Conservation (phyloP, 2,329 filamentous ascomycete species). For the Epichloe gansuensis region DNA sequence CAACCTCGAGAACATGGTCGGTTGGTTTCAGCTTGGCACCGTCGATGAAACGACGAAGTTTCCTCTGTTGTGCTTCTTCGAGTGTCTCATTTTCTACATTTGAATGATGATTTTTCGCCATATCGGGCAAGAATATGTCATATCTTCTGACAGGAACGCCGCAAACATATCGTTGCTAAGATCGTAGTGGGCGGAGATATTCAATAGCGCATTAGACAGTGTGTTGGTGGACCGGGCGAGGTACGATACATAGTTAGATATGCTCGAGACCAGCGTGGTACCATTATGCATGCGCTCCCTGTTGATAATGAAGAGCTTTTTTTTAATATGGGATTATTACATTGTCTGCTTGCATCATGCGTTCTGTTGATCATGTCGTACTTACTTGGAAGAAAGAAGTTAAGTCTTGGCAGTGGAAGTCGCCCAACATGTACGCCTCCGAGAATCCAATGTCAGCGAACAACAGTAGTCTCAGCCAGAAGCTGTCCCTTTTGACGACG, state of each 20-base stretch:
- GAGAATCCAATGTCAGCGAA: slow-evolving; percentile 68
- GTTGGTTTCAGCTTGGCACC: slow-evolving; percentile 49
- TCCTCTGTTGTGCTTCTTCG: slow-evolving; percentile 54
- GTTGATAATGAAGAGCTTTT: slow-evolving; percentile 58
- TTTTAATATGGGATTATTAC: neutral
- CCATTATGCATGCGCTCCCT: slow-evolving; percentile 52
- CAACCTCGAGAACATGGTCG: slow-evolving; percentile 64
- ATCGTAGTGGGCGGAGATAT: slow-evolving; percentile 63
- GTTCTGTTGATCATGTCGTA: neutral
- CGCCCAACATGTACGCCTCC: slow-evolving; percentile 61
- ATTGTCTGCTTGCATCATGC: neutral
- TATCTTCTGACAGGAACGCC: slow-evolving; percentile 60
- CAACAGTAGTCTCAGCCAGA: slow-evolving; percentile 57
- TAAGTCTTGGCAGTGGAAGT: slow-evolving; percentile 54
- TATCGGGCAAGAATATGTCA: slow-evolving; percentile 65
- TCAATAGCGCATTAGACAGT: slow-evolving; percentile 45
- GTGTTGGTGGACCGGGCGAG: slow-evolving; percentile 47
- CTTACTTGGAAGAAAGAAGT: slow-evolving; percentile 55
- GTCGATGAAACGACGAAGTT: slow-evolving; percentile 53
- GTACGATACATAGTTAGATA: slow-evolving; percentile 45
- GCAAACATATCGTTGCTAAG: slow-evolving; percentile 68
- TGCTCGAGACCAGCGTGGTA: slow-evolving; percentile 46
- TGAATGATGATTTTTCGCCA: slow-evolving; percentile 28
- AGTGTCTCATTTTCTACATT: slow-evolving; percentile 36
- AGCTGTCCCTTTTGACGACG: slow-evolving; percentile 50